Evolutionary conservation across 2,329 filamentous ascomycete species (phyloP), one percentile per base, ranked within the genome.

Genomic region (Pseudogymnoascus sp.): DNA sequence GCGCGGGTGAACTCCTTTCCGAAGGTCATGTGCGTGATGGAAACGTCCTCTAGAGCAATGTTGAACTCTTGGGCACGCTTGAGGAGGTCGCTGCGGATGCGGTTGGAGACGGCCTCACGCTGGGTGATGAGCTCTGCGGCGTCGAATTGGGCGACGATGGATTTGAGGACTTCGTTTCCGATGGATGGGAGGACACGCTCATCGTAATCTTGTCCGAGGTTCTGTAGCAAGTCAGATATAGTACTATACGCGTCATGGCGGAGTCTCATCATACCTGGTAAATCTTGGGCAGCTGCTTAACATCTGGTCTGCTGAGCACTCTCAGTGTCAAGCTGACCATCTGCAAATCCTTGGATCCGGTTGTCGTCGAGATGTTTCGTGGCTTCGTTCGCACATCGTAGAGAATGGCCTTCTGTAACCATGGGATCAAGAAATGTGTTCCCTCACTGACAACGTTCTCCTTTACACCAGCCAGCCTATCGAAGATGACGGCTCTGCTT

Each of bases 21-120:
- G 75, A 99, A 99, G 62, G 94, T 99, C 94, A 99, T 99, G 84
- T 99, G 94, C 66, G 94, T 99, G 78, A 99, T 99, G 74, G 91
- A 96, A 65, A 99, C 94, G 74, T 99, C 94, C 79, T 99, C 94
- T 62, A 99, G 90, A 28, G 92, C 91, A 74, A 99, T 99, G 83
- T 99, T 96, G 86, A 99, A 99, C 78, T 99, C 94, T 73, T 88
- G 81, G 59, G 94, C 94, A 72, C 94, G 92, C 80, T 89, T 92
- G 74, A 94, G 88, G 60, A 99, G 86, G 76, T 99, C 94, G 70
- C 84, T 83, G 66, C 91, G 92, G 82, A 99, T 99, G 72, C 92
- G 90, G 78, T 97, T 89, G 68, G 89, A 93, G 72, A 99, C 94
- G 68, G 93, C 91, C 80, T 99, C 95, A 77, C 94, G 90, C 80